phyloP scores from a whole-genome alignment of 805 yeast genomes.

The Danielozyma ontarioensis region DNA sequence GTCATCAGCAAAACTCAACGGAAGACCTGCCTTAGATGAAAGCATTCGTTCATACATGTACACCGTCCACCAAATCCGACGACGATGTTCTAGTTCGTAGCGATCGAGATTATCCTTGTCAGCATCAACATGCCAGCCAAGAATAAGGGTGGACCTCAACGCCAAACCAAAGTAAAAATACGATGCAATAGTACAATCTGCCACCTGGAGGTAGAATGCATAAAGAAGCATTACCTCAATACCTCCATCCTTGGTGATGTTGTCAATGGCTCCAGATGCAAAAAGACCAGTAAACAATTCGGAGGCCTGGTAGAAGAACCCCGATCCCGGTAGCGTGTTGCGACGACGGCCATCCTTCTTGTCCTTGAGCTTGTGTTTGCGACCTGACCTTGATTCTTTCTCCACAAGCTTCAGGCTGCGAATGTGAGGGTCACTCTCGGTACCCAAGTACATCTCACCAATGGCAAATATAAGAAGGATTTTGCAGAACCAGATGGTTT shows the following conservation, averaged over 20 bases:
- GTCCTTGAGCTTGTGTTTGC: conserved; percentile 8
- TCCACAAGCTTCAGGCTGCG: conserved; percentile 21
- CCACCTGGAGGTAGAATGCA: conserved; percentile 78
- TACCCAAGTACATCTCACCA: conserved; percentile 80
- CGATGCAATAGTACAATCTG: conserved; percentile 78
- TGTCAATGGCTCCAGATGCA: conserved; percentile 76
- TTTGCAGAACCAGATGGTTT: conserved; percentile 79
- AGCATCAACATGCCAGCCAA: conserved; percentile 82
- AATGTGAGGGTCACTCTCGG: conserved; percentile 61
- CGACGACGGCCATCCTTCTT: conserved; percentile 15
- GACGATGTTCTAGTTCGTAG: conserved; percentile 50
- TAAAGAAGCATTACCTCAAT: conserved; percentile 69
- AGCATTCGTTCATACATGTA: conserved; percentile 63
- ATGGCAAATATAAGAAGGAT: conserved; percentile 66
- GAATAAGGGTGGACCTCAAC: conserved; percentile 60
- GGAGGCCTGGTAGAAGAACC: conserved; percentile 75
- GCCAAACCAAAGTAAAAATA: conserved; percentile 79
- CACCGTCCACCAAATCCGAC: conserved; percentile 46
- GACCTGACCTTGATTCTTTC: neutral
- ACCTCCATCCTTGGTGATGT: conserved; percentile 74
- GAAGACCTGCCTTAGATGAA: conserved; percentile 77
- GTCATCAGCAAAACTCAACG: conserved; percentile 73
- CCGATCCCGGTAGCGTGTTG: conserved; percentile 67
- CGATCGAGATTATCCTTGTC: conserved; percentile 55
- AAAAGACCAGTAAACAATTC: conserved; percentile 71